Conservation (phyloP, 331 rosid species). For the Quercus phellos region DNA sequence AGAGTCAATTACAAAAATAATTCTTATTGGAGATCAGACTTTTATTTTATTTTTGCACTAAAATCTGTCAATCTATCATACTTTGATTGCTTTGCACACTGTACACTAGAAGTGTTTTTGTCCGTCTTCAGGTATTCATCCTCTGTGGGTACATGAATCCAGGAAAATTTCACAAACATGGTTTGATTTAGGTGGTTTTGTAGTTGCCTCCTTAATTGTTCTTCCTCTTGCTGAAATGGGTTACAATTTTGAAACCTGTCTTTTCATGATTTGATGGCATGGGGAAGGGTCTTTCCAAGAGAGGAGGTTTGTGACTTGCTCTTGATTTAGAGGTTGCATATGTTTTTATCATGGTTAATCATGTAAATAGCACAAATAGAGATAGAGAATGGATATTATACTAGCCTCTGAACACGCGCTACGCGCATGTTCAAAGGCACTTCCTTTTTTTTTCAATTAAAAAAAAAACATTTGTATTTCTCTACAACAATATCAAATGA, state of each 20-base stretch:
- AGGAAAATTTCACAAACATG: background rate
- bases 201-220: background rate
- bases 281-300: background rate
- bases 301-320: background rate
- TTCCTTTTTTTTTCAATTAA: too few species aligned
- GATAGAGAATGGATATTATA: background rate
- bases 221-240: background rate
- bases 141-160: background rate
- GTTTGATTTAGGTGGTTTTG: background rate
- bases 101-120: background rate
- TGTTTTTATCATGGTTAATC: background rate
- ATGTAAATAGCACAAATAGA: background rate
- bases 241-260: background rate
- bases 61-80: background rate
- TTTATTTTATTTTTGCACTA: background rate
- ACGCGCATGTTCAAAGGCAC: too few species aligned
- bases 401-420: too few species aligned
- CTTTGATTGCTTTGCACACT: background rate
- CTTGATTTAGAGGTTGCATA: background rate
- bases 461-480: too few species aligned
- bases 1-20: background rate
- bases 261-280: background rate
- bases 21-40: background rate
- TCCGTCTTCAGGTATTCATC: background rate
- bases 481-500: too few species aligned